phyloP scores from a whole-genome alignment of 148 eudicot genomes.

The Limonium bicolor region DNA sequence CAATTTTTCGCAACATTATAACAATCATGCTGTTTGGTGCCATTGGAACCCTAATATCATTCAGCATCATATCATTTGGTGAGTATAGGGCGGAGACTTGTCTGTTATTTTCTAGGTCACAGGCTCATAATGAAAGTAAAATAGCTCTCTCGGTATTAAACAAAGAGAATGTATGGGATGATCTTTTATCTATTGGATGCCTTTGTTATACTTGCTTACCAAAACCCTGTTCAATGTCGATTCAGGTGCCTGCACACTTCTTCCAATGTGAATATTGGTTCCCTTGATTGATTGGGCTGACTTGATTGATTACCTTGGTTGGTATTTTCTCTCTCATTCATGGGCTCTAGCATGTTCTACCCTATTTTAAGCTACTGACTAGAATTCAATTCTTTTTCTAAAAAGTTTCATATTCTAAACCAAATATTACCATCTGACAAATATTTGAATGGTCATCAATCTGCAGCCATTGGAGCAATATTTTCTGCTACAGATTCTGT shows the following conservation, averaged over 20 bases:
- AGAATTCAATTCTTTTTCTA: no score
- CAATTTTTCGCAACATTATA: constrained; percentile 80
- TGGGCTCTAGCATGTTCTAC: no score
- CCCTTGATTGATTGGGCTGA: constrained; percentile 15
- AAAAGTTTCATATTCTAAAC: no score
- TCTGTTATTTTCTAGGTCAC: not conserved
- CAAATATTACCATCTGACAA: no score
- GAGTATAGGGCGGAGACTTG: constrained; percentile 11
- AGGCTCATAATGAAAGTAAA: not conserved
- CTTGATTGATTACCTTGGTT: constrained; percentile 63
- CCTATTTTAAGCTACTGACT: no score
- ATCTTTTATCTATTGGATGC: not conserved
- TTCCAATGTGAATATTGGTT: constrained; percentile 35
- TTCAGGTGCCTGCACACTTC: constrained; percentile 7
- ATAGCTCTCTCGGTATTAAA: not conserved
- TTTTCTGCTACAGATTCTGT: constrained; percentile 91
- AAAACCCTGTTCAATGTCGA: no score
- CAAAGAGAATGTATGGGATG: not conserved
- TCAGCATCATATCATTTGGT: constrained; percentile 72
- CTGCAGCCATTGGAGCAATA: constrained; percentile 86
- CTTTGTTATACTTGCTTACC: not conserved
- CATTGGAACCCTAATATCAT: constrained; percentile 79
- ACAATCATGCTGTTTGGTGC: constrained; percentile 74
- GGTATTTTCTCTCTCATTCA: not conserved
- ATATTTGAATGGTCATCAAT: no score